Evolutionary conservation across 1,284 basidiomycete species (phyloP).

Genomic region (Moniliella sp.): DNA sequence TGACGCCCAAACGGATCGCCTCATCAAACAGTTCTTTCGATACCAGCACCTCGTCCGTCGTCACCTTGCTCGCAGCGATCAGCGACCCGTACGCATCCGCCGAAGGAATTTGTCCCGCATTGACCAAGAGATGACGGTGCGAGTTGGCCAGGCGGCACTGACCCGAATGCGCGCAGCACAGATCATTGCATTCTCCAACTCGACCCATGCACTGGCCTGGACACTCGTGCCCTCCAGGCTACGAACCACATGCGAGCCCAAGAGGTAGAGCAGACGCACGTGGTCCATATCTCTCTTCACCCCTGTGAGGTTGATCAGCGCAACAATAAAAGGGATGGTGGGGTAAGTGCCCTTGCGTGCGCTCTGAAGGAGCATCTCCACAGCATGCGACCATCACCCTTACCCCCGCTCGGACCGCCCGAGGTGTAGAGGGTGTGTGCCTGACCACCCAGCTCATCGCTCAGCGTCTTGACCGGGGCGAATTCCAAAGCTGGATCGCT

Average conservation of each 20-base stretch:
- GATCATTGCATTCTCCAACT: constrained; percentile 25
- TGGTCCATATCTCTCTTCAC: constrained; percentile 39
- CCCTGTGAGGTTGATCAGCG: constrained; percentile 17
- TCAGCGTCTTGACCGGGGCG: no score
- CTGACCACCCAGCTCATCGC: no score
- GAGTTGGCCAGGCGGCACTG: constrained; percentile 12
- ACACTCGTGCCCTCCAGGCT: constrained; percentile 10
- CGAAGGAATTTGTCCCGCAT: constrained; percentile 15
- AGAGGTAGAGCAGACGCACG: constrained; percentile 40
- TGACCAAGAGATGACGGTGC: constrained; percentile 21
- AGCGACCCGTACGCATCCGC: constrained; percentile 26
- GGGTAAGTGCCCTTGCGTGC: constrained; percentile 11
- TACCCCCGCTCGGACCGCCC: no score
- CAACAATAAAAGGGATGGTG: constrained; percentile 11
- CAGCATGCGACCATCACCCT: no score
- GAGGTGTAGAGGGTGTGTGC: no score
- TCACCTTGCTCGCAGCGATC: constrained; percentile 27
- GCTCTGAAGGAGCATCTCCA: constrained; percentile 7
- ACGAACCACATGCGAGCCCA: constrained; percentile 27
- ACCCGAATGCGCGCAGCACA: constrained; percentile 25
- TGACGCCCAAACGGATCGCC: constrained; percentile 20
- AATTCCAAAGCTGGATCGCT: no score
- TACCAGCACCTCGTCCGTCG: constrained; percentile 30
- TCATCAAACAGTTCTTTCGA: constrained; percentile 30
- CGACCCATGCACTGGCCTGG: constrained; percentile 36